phyloP scores from a whole-genome alignment of 768 basidiomycete genomes.

The Leccinum sublutescens region DNA sequence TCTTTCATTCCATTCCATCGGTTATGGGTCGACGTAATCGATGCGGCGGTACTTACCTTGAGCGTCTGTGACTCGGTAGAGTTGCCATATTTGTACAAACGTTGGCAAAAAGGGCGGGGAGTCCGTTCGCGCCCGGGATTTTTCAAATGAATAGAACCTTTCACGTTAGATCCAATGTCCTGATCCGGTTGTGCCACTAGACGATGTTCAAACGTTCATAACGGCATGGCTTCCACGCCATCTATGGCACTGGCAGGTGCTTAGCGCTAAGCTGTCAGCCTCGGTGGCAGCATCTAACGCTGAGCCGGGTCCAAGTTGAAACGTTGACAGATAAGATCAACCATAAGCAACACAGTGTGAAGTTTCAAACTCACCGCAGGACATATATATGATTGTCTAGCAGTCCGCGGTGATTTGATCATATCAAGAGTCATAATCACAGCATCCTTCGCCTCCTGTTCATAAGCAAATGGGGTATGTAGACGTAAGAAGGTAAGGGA shows the following conservation, averaged over 20 bases:
- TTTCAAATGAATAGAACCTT: not conserved
- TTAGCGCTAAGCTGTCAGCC: not conserved
- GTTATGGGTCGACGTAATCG: slow-evolving; percentile 14
- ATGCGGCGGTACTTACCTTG: not conserved
- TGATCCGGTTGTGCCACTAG: not conserved
- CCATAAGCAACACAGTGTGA: not conserved
- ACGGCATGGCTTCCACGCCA: not conserved
- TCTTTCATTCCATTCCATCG: slow-evolving; percentile 4
- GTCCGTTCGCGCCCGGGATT: not conserved
- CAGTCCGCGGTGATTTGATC: not conserved
- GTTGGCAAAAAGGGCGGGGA: not conserved
- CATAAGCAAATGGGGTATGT: not conserved
- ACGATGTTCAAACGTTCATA: not conserved
- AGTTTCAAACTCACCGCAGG: not conserved
- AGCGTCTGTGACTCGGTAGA: not conserved
- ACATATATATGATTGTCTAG: not conserved
- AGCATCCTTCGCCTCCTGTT: not conserved
- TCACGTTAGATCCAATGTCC: not conserved
- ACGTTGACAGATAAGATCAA: not conserved
- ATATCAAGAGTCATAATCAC: not conserved
- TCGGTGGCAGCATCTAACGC: not conserved
- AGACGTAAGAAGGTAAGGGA: not conserved
- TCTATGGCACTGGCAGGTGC: not conserved
- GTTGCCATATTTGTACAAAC: slow-evolving; percentile 1
- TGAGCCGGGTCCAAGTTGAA: not conserved